Conservation (phyloP, 2,329 filamentous ascomycete genomes). For the Diaporthe ilicicola region DNA sequence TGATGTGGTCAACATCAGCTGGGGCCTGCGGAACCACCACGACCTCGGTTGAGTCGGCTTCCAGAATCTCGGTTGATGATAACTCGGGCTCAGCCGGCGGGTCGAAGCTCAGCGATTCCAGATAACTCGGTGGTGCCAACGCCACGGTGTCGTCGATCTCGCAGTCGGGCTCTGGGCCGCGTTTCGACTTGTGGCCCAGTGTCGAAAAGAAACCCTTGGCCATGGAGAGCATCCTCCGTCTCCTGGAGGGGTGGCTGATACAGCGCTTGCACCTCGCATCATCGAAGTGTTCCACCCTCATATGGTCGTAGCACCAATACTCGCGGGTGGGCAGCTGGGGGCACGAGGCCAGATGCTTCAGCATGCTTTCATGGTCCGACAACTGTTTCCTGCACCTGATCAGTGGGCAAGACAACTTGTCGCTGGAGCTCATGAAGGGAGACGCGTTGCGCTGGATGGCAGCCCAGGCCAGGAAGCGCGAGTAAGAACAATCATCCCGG, state of each 20-base stretch:
- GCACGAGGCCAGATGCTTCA: conserved; percentile 60
- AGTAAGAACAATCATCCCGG: conserved; percentile 59
- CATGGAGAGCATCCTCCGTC: conserved; percentile 60
- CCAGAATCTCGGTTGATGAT: conserved; percentile 59
- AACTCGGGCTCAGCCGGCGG: conserved; percentile 51
- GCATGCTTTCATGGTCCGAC: conserved; percentile 61
- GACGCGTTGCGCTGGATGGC: conserved; percentile 63
- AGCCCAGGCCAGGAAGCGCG: conserved; percentile 65
- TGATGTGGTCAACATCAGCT: conserved; percentile 30
- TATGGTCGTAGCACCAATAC: conserved; percentile 66
- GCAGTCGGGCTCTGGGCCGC: conserved; percentile 40
- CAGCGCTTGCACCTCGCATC: conserved; percentile 61
- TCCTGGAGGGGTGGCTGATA: conserved; percentile 58
- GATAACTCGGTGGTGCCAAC: conserved; percentile 54
- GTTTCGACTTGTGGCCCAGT: conserved; percentile 58
- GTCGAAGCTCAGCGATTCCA: conserved; percentile 49
- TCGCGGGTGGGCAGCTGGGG: conserved; percentile 57
- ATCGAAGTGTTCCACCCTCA: conserved; percentile 60
- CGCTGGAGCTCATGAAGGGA: conserved; percentile 54
- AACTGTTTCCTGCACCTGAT: conserved; percentile 60
- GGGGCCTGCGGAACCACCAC: conserved; percentile 38
- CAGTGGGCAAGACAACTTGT: conserved; percentile 61
- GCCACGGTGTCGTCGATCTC: conserved; percentile 42
- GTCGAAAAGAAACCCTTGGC: conserved; percentile 64
- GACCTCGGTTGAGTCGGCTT: conserved; percentile 60